Percentiles rank a stretch among this genome's conserved stretches.
Conservation (phyloP, 163 green algal genomes). For the Scenedesmus sp. region DNA sequence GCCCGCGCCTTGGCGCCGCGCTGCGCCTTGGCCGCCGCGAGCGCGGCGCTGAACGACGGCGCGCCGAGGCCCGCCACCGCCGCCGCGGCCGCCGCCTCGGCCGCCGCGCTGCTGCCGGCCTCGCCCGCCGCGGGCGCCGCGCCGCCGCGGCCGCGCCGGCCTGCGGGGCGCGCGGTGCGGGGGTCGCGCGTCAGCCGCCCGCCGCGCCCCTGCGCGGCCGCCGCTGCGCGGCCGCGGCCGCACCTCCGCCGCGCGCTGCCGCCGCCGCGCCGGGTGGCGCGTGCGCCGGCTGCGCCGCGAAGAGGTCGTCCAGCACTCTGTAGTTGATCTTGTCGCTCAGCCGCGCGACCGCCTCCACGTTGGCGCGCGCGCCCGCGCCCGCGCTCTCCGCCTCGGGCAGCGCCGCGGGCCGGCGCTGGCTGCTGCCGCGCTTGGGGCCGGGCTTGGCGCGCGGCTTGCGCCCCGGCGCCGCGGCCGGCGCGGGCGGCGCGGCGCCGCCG, state of each 20-base stretch:
- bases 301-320: conserved; percentile 57
- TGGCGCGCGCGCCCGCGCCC: conserved; percentile 54
- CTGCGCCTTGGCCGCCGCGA: no score
- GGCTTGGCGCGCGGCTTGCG: background rate
- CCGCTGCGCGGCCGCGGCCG: background rate
- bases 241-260: background rate
- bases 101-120: no score
- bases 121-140: no score
- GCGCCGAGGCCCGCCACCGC: no score
- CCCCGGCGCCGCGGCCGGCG: background rate
- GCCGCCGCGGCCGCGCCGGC: no score
- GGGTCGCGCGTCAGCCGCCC: background rate
- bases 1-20: no score
- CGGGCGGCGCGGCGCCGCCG: no score
- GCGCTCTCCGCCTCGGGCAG: conserved; percentile 48
- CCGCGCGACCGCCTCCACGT: conserved; percentile 52
- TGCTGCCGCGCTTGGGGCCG: conserved; percentile 30
- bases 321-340: conserved; percentile 78
- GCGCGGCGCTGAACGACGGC: no score
- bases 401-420: background rate
- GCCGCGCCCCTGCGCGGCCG: background rate
- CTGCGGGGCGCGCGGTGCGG: no score
- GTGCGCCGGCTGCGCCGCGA: no score
- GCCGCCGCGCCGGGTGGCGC: background rate
- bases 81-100: no score